Percentiles rank a stretch among this genome's conserved stretches.
phyloP scores from a whole-genome alignment of 73 alveolate species.

The Tetrahymena thermophila region DNA sequence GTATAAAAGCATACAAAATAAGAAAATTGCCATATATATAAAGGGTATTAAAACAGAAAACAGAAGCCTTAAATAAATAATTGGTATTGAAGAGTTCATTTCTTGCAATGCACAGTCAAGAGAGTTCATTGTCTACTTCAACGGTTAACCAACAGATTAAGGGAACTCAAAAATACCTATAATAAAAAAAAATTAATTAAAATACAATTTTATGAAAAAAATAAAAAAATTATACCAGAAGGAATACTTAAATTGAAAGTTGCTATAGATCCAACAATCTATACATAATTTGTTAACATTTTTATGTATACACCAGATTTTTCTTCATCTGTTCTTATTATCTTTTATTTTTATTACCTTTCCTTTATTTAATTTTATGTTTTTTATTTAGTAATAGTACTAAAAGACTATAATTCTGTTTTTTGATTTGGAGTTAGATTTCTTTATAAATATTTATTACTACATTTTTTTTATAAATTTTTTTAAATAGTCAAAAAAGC shows the following conservation, averaged over 20 bases:
- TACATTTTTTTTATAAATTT: background rate
- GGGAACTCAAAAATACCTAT: constrained; percentile 24
- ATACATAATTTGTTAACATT: constrained; percentile 1
- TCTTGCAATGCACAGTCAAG: background rate
- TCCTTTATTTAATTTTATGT: too few relatives aligned
- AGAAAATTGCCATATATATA: background rate
- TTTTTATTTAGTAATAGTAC: background rate
- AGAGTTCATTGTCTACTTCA: background rate
- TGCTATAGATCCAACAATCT: constrained; percentile 12
- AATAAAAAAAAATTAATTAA: background rate
- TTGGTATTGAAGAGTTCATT: constrained; percentile 5
- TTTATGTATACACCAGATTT: constrained; percentile 9
- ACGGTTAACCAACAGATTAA: background rate
- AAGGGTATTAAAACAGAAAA: background rate
- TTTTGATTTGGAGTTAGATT: background rate
- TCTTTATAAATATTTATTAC: background rate
- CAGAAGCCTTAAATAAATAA: background rate
- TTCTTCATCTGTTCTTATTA: background rate
- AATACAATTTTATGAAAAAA: background rate
- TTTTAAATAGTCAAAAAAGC: background rate
- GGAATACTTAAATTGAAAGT: constrained; percentile 5
- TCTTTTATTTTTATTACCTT: background rate
- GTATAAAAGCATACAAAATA: background rate
- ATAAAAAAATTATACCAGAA: background rate
- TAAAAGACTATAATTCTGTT: background rate